Conservation (phyloP, 2,329 filamentous ascomycete genomes). For the Aspergillus sp. region DNA sequence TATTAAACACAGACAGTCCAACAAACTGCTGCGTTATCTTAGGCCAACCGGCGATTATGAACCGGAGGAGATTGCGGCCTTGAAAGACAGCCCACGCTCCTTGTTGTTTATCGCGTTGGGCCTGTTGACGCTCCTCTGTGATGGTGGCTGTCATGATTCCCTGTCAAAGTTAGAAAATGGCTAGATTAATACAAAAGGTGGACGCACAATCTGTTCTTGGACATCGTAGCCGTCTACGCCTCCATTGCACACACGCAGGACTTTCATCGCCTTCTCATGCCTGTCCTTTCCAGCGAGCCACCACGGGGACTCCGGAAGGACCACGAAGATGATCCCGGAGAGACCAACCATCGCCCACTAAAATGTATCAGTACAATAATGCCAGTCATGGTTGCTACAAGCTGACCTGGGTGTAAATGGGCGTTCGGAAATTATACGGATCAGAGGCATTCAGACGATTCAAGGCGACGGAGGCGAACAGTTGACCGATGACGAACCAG, state of each 20-base stretch:
- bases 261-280: conserved; percentile 19
- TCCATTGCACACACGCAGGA: conserved; percentile 29
- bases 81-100: conserved; percentile 38
- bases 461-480: conserved; percentile 45
- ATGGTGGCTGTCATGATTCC: conserved; percentile 39
- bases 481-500: conserved; percentile 48
- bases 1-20: conserved; percentile 41
- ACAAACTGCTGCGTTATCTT: conserved; percentile 44
- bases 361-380: no score
- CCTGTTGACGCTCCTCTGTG: conserved; percentile 30
- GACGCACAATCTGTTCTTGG: conserved; percentile 32
- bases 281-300: conserved; percentile 13
- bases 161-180: no score
- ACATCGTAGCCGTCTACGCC: conserved; percentile 33
- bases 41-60: conserved; percentile 41
- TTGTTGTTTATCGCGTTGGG: conserved; percentile 28
- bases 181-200: no score
- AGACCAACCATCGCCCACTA: conserved; percentile 48
- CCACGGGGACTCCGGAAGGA: conserved; percentile 13
- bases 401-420: conserved; percentile 45
- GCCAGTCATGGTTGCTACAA: no score
- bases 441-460: conserved; percentile 32
- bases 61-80: conserved; percentile 39
- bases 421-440: conserved; percentile 37
- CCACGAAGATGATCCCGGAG: conserved; percentile 18